Evolutionary conservation across 225 moss, liverwort and hornwort genomes (phyloP).

Genomic region (Sphagnum tenellum): DNA sequence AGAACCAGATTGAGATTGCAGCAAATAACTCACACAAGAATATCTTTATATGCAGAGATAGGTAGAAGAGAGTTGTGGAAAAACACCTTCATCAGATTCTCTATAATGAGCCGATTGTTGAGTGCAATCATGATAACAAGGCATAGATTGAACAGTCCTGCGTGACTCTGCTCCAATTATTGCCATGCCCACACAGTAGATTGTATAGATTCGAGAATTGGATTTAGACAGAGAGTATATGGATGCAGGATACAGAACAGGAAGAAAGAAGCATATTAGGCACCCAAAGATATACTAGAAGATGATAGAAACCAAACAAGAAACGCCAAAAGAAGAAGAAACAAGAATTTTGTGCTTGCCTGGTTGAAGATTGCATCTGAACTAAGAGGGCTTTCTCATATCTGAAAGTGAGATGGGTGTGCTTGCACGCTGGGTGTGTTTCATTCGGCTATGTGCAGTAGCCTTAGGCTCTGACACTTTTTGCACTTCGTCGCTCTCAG

Average conservation of each 20-base stretch:
- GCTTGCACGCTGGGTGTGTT: conserved; percentile 31
- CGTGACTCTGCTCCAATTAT: conserved; percentile 66
- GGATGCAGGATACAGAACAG: too few species aligned
- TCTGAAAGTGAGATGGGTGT: conserved; percentile 53
- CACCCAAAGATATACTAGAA: not conserved
- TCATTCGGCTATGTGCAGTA: conserved; percentile 4
- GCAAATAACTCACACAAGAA: too few species aligned
- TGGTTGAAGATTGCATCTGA: conserved; percentile 85
- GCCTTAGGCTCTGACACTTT: conserved; percentile 7
- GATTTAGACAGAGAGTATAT: too few species aligned
- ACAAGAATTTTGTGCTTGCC: conserved; percentile 21
- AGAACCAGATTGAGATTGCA: not conserved
- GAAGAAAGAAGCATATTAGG: too few species aligned
- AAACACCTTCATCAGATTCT: conserved; percentile 88
- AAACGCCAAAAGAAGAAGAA: not conserved
- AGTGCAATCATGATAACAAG: conserved; percentile 76
- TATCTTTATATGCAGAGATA: not conserved
- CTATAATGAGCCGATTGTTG: conserved; percentile 77
- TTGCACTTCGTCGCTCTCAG: conserved; percentile 9
- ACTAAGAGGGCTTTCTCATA: conserved; percentile 83
- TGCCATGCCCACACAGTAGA: conserved; percentile 22
- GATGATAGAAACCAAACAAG: not conserved
- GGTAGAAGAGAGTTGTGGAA: not conserved
- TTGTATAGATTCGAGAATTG: not conserved
- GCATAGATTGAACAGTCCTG: conserved; percentile 82